These are phyloP conservation scores for Dentipellis fragilis DNA, from an alignment of 768 basidiomycete genomes.

Conservation along the genomic window DNA sequence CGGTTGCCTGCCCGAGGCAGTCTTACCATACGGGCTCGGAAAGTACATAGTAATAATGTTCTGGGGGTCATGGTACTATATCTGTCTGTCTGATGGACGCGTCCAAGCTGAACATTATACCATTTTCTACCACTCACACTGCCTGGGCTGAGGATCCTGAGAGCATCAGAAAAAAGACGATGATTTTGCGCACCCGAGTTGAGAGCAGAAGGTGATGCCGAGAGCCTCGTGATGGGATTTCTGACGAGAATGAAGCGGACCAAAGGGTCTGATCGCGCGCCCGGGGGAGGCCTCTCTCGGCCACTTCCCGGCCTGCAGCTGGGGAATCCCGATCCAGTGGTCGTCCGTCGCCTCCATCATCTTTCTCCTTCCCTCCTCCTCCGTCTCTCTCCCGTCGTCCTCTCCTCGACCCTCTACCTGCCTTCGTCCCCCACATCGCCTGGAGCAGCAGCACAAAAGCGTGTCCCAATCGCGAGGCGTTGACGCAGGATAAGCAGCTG, in stretches of 20 bases:
- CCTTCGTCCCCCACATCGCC: too few relatives aligned
- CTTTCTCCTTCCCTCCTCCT: not conserved
- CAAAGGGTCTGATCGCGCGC: too few relatives aligned
- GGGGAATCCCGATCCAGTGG: not conserved
- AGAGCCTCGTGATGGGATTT: too few relatives aligned
- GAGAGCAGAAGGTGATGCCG: too few relatives aligned
- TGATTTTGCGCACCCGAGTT: too few relatives aligned
- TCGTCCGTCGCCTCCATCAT: not conserved
- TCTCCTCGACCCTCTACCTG: not conserved
- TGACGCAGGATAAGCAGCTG: too few relatives aligned
- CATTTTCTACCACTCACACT: not conserved
- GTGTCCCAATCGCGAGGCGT: too few relatives aligned
- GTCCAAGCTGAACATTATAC: not conserved
- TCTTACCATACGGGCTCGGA: not conserved
- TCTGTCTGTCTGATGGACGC: not conserved
- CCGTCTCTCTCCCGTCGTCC: not conserved
- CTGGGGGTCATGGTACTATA: not conserved
- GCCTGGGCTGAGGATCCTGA: too few relatives aligned
- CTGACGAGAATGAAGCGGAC: too few relatives aligned
- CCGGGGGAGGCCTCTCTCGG: too few relatives aligned
- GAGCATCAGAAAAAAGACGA: too few relatives aligned
- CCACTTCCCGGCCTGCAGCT: not conserved
- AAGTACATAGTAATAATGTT: not conserved
- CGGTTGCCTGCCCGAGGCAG: not conserved
- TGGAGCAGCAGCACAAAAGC: too few relatives aligned